Evolutionary conservation across 2,329 filamentous ascomycete species (phyloP).

Genomic region (Dendrostoma leiphaemia): DNA sequence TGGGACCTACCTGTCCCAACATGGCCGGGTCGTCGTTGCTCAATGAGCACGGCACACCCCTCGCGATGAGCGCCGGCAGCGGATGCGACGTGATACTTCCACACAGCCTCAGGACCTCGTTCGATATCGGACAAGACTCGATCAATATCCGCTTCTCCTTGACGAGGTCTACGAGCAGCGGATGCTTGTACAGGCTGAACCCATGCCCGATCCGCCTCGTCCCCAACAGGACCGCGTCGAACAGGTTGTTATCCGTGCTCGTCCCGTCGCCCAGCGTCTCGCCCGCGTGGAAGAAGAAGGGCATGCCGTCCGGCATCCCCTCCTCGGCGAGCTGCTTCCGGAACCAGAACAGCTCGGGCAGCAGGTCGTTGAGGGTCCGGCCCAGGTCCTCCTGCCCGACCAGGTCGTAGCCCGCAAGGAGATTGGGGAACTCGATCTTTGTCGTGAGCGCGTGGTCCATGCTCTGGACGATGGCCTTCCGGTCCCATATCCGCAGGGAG

Average conservation of each 20-base stretch:
- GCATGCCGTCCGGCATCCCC: slow-evolving; percentile 65
- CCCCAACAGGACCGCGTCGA: slow-evolving; percentile 83
- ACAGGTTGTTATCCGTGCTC: slow-evolving; percentile 76
- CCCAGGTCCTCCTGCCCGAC: slow-evolving; percentile 86
- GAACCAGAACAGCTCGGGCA: slow-evolving; percentile 92
- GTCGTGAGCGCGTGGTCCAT: slow-evolving; percentile 87
- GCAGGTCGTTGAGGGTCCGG: slow-evolving; percentile 69
- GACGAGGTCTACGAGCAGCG: slow-evolving; percentile 81
- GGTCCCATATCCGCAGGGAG: slow-evolving; percentile 61
- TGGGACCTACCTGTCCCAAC: slow-evolving; percentile 59
- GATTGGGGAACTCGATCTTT: slow-evolving; percentile 74
- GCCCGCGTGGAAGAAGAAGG: slow-evolving; percentile 95
- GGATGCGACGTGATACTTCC: slow-evolving; percentile 75
- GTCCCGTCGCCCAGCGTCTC: slow-evolving; percentile 78
- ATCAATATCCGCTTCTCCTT: slow-evolving; percentile 85
- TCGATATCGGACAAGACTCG: slow-evolving; percentile 88
- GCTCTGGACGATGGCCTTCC: slow-evolving; percentile 66
- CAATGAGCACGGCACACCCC: slow-evolving; percentile 79
- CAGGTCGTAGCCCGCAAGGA: slow-evolving; percentile 85
- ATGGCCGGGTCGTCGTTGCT: slow-evolving; percentile 92
- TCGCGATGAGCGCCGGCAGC: slow-evolving; percentile 77
- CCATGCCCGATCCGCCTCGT: slow-evolving; percentile 88
- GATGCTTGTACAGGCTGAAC: slow-evolving; percentile 88
- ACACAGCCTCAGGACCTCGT: slow-evolving; percentile 80
- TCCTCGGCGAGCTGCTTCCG: slow-evolving; percentile 77